Percentiles rank a stretch among this genome's conserved stretches.
Evolutionary conservation across 2,329 filamentous ascomycete genomes (phyloP).

Genomic region (Arthrobotrys sinensis): DNA sequence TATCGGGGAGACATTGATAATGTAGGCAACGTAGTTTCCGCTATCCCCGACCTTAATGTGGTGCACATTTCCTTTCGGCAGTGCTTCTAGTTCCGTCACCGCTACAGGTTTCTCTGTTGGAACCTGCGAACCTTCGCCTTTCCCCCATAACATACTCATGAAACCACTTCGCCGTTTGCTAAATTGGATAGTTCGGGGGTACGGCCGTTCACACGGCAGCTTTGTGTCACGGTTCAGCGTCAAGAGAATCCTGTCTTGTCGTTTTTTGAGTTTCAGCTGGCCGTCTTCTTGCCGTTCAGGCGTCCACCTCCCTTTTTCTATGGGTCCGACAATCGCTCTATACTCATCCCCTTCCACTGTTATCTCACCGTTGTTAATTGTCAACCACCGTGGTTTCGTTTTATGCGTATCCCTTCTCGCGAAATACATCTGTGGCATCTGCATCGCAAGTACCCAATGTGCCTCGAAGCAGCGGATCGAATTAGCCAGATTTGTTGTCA

Average conservation of each 20-base stretch:
- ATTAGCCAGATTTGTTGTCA: constrained; percentile 7
- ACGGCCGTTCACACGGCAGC: constrained; percentile 19
- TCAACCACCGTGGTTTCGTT: constrained; percentile 32
- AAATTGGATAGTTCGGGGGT: constrained; percentile 5
- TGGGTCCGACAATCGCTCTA: constrained; percentile 19
- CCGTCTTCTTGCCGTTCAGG: not conserved
- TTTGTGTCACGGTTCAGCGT: constrained; percentile 2
- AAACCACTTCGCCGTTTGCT: constrained; percentile 41
- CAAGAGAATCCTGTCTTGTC: constrained; percentile 3
- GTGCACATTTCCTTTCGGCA: constrained; percentile 29
- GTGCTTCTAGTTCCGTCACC: not conserved
- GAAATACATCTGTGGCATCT: constrained; percentile 43
- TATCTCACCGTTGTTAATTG: constrained; percentile 21
- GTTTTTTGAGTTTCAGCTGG: constrained; percentile 8
- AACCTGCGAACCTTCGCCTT: not conserved
- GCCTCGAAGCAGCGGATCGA: constrained; percentile 14
- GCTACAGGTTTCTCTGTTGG: not conserved
- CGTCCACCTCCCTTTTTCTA: constrained; percentile 7
- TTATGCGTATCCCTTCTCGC: constrained; percentile 34
- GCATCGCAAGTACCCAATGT: constrained; percentile 16
- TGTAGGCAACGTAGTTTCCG: constrained; percentile 42
- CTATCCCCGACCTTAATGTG: constrained; percentile 51
- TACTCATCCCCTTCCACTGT: constrained; percentile 42
- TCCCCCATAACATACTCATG: constrained; percentile 26
- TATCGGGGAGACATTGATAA: not conserved